Conservation (phyloP, 2,329 filamentous ascomycete species). For the Apiospora marii region DNA sequence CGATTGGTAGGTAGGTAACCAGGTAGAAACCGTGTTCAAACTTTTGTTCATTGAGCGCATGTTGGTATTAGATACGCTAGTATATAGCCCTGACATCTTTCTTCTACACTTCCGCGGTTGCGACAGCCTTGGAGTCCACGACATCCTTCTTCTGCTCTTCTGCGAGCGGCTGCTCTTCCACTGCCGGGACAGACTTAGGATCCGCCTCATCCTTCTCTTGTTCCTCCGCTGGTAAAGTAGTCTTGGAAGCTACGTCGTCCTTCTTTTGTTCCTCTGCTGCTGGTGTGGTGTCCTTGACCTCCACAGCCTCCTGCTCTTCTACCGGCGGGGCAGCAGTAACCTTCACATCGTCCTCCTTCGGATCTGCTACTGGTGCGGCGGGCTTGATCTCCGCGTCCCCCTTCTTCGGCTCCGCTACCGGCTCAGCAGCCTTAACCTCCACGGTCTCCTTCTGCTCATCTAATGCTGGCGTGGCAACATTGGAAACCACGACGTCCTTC, state of each 20-base stretch:
- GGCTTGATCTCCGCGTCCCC: neutral
- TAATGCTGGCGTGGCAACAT: neutral
- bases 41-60: conserved; percentile 1
- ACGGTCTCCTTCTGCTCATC: neutral
- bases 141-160: neutral
- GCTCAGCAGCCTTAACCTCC: neutral
- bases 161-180: neutral
- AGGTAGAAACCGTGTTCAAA: neutral
- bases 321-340: neutral
- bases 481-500: neutral
- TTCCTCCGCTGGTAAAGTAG: neutral
- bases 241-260: neutral
- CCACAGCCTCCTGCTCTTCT: neutral
- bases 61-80: neutral
- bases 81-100: neutral
- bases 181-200: neutral
- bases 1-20: neutral
- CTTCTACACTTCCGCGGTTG: conserved; percentile 7
- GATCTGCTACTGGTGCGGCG: neutral
- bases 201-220: neutral
- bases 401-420: neutral
- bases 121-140: neutral
- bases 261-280: neutral
- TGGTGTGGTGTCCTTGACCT: no score
- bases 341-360: neutral